phyloP scores from a whole-genome alignment of 179 eudicot species.

The Beta corolliflora region DNA sequence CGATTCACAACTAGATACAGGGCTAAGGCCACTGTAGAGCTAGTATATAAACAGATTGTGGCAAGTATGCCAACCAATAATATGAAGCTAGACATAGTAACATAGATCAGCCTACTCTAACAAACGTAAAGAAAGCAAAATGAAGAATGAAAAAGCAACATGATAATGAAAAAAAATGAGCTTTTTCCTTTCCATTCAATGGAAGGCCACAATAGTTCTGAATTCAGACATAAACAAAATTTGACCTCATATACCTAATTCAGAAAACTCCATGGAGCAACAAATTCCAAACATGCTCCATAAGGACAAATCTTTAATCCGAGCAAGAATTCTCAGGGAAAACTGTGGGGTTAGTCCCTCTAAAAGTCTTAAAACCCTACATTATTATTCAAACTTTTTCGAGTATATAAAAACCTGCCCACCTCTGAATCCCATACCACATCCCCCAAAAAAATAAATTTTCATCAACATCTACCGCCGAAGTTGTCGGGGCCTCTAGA shows the following conservation, averaged over 20 bases:
- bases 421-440: slow-evolving; percentile 19
- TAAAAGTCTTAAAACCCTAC: slow-evolving; percentile 30
- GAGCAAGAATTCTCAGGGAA: slow-evolving; percentile 29
- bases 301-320: slow-evolving; percentile 21
- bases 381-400: slow-evolving; percentile 28
- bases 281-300: slow-evolving; percentile 12
- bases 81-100: no score
- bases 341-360: slow-evolving; percentile 39
- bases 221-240: slow-evolving; percentile 20
- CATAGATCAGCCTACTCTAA: no score
- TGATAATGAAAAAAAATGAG: neutral
- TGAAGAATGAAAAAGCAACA: no score
- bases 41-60: no score
- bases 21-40: no score
- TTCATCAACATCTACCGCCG: slow-evolving; percentile 37
- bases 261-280: slow-evolving; percentile 17
- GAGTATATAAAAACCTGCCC: slow-evolving; percentile 19
- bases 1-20: no score
- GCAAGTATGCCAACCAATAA: no score
- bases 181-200: slow-evolving; percentile 16
- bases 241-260: slow-evolving; percentile 24
- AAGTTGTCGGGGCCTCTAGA: neutral
- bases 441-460: slow-evolving; percentile 21
- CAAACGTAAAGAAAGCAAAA: no score
- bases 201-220: slow-evolving; percentile 25